Evolutionary conservation across 352 stramenopile species (phyloP).

Genomic region (Blastocystis sp.): DNA sequence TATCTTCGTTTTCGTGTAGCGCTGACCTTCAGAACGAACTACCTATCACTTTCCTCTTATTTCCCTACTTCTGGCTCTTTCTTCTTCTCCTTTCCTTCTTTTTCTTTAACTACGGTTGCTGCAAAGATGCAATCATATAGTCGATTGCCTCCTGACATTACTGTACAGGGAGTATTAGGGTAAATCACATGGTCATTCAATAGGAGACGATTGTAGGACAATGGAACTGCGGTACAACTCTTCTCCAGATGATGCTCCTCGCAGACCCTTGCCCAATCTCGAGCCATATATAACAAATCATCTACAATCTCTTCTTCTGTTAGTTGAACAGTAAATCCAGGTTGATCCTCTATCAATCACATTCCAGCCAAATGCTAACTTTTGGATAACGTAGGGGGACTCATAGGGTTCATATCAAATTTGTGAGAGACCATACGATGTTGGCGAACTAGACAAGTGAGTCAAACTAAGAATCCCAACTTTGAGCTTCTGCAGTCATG

Average conservation of each 20-base stretch:
- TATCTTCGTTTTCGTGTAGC: constrained; percentile 40
- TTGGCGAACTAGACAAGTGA: not conserved
- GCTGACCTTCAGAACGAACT: constrained; percentile 45
- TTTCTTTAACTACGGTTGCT: constrained; percentile 42
- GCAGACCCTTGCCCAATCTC: not conserved
- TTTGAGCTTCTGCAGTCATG: not conserved
- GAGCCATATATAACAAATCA: constrained; percentile 50
- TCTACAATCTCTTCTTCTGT: constrained; percentile 29
- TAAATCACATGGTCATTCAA: constrained; percentile 55
- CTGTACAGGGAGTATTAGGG: constrained; percentile 28
- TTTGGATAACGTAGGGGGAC: not conserved
- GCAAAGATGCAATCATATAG: constrained; percentile 29
- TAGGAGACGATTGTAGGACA: constrained; percentile 23
- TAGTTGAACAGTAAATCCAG: constrained; percentile 3
- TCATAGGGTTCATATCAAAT: not conserved
- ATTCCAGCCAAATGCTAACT: not conserved
- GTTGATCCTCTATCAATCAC: constrained; percentile 34
- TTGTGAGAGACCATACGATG: not conserved
- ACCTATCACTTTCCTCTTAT: not conserved
- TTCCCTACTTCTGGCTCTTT: constrained; percentile 13
- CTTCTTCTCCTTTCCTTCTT: constrained; percentile 17
- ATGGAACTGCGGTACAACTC: not conserved
- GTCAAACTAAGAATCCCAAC: not conserved
- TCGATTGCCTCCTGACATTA: not conserved
- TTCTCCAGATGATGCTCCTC: not conserved